Conservation (phyloP, 1,139 yeast species). For the Trichomonascaceae sp. region DNA sequence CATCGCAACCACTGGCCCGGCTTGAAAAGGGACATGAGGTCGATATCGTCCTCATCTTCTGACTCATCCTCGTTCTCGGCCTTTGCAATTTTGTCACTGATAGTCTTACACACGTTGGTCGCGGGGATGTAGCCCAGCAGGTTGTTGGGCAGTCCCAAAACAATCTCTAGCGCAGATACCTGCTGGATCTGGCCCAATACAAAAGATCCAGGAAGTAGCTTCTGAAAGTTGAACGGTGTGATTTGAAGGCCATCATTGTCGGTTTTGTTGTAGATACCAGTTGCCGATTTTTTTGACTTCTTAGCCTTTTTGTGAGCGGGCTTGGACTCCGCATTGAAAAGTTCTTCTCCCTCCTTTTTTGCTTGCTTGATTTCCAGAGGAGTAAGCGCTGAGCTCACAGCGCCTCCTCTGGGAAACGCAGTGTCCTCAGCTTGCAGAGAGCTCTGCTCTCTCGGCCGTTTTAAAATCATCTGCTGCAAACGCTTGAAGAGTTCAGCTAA, state of each 20-base stretch:
- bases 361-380: constrained; percentile 89
- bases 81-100: constrained; percentile 39
- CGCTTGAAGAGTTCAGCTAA: too few species aligned
- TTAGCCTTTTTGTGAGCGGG: constrained; percentile 12
- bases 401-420: constrained; percentile 83
- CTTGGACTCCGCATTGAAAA: not conserved
- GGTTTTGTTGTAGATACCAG: constrained; percentile 9
- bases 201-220: constrained; percentile 53
- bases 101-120: constrained; percentile 55
- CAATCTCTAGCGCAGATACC: constrained; percentile 50
- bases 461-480: not conserved
- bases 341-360: constrained; percentile 57
- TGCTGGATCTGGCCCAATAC: constrained; percentile 64
- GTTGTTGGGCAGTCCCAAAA: constrained; percentile 70
- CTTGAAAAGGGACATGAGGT: constrained; percentile 38
- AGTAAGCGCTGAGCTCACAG: constrained; percentile 51
- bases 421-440: constrained; percentile 26
- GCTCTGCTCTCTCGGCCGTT: not conserved
- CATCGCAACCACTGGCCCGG: constrained; percentile 86
- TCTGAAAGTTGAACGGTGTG: constrained; percentile 50
- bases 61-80: constrained; percentile 33
- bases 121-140: constrained; percentile 70
- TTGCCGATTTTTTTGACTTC: constrained; percentile 20
- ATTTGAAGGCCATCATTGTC: constrained; percentile 26
- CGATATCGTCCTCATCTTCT: constrained; percentile 22